phyloP scores from a whole-genome alignment of 1,139 yeast species.

The Citeromyces hawaiiensis region DNA sequence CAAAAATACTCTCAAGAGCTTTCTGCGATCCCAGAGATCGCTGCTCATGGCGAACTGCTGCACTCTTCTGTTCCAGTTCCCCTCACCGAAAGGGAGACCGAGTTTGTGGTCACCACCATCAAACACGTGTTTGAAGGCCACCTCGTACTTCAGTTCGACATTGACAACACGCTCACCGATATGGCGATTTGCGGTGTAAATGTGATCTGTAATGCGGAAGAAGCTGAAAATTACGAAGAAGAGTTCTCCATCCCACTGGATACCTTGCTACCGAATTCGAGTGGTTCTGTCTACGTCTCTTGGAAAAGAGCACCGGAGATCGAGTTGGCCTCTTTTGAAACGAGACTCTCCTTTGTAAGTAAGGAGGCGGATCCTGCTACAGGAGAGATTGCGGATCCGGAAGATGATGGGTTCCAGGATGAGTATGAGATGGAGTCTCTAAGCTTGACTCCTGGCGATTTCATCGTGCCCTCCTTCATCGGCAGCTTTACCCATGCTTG shows the following conservation, averaged over 20 bases:
- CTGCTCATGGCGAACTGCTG: conserved; percentile 58
- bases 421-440: conserved; percentile 85
- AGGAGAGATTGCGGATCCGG: conserved; percentile 43
- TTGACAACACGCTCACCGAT: conserved; percentile 75
- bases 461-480: conserved; percentile 62
- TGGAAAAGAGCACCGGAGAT: conserved; percentile 41
- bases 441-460: conserved; percentile 71
- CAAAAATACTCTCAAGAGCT: conserved; percentile 60
- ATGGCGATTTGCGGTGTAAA: conserved; percentile 68
- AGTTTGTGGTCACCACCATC: conserved; percentile 75
- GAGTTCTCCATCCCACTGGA: conserved; percentile 67
- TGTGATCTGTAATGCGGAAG: conserved; percentile 50
- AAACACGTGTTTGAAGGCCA: conserved; percentile 73
- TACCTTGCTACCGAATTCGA: conserved; percentile 54
- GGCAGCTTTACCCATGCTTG: conserved; percentile 66
- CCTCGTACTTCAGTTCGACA: conserved; percentile 73
- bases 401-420: conserved; percentile 85
- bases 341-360: conserved; percentile 61
- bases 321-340: conserved; percentile 44
- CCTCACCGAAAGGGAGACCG: conserved; percentile 88
- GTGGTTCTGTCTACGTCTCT: conserved; percentile 71
- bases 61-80: conserved; percentile 58
- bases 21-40: conserved; percentile 55
- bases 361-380: conserved; percentile 74
- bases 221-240: conserved; percentile 35